Evolutionary conservation across 371 early-diverging fungal species (phyloP).

Genomic region (Apophysomyces sp.): DNA sequence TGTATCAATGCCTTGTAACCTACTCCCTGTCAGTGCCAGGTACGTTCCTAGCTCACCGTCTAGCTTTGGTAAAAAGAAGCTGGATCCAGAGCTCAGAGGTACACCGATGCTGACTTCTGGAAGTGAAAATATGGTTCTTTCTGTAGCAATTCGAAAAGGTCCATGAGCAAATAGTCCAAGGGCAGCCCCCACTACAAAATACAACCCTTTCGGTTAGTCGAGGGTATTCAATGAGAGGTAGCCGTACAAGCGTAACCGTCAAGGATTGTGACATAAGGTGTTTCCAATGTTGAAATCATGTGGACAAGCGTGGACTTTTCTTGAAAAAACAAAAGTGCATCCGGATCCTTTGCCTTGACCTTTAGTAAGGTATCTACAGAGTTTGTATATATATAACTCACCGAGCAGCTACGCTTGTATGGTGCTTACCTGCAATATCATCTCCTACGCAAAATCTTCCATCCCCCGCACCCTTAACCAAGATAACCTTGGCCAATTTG

Average conservation of each 20-base stretch:
- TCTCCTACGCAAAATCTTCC: slow-evolving; percentile 96
- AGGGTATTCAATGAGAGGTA: not conserved
- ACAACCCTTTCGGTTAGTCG: not conserved
- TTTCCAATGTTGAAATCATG: slow-evolving; percentile 81
- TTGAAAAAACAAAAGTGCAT: slow-evolving; percentile 81
- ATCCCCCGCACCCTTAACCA: slow-evolving; percentile 74
- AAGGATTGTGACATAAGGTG: slow-evolving; percentile 87
- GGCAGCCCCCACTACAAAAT: slow-evolving; percentile 88
- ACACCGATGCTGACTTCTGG: slow-evolving; percentile 93
- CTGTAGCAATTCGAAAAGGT: slow-evolving; percentile 94
- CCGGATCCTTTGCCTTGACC: slow-evolving; percentile 48
- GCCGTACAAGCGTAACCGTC: slow-evolving; percentile 85
- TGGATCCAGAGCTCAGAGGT: slow-evolving; percentile 94
- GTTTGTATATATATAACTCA: not conserved
- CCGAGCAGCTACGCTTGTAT: not conserved
- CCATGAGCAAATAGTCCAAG: slow-evolving; percentile 94
- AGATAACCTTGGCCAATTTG: slow-evolving; percentile 84
- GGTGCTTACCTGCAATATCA: slow-evolving; percentile 74
- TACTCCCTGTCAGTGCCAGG: slow-evolving; percentile 87
- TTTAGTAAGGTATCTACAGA: slow-evolving; percentile 32
- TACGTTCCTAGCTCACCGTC: slow-evolving; percentile 93
- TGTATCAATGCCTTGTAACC: slow-evolving; percentile 84
- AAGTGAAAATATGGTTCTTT: slow-evolving; percentile 91
- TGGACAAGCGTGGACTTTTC: slow-evolving; percentile 92
- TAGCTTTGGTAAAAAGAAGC: slow-evolving; percentile 89